These are phyloP conservation scores for Saccharomyces hybrid DNA, from an alignment of 1,139 yeast genomes.

Conservation along the genomic window DNA sequence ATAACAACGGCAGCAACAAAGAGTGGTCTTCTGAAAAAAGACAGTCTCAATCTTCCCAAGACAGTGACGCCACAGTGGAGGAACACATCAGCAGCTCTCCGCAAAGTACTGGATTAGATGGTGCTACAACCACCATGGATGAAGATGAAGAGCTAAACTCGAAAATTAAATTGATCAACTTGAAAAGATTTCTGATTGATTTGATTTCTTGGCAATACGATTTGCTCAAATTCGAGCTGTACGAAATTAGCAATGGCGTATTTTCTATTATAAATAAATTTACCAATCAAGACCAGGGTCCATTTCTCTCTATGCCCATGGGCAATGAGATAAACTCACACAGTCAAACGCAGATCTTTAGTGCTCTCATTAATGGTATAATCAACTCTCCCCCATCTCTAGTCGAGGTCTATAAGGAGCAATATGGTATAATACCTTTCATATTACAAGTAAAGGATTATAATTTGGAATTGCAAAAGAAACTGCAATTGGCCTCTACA, in stretches of 20 bases:
- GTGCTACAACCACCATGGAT: slow-evolving; percentile 14
- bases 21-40: slow-evolving; percentile 17
- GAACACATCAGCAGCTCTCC: slow-evolving; percentile 7
- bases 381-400: slow-evolving; percentile 23
- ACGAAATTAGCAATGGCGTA: slow-evolving; percentile 27
- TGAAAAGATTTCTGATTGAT: slow-evolving; percentile 31
- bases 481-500: slow-evolving; percentile 23
- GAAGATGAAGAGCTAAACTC: slow-evolving; percentile 27
- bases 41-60: slow-evolving; percentile 23
- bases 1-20: slow-evolving; percentile 23
- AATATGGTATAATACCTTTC: slow-evolving; percentile 22
- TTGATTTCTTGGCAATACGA: slow-evolving; percentile 30
- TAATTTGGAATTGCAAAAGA: slow-evolving; percentile 22
- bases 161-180: slow-evolving; percentile 28
- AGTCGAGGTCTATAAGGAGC: slow-evolving; percentile 25
- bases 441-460: slow-evolving; percentile 23
- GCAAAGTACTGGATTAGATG: slow-evolving; percentile 4
- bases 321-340: slow-evolving; percentile 16
- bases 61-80: slow-evolving; percentile 29
- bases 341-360: slow-evolving; percentile 22
- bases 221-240: slow-evolving; percentile 27
- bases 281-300: slow-evolving; percentile 31
- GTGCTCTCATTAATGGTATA: slow-evolving; percentile 24
- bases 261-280: slow-evolving; percentile 29
- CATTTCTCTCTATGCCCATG: slow-evolving; percentile 27